These are phyloP conservation scores for Barbarea vulgaris DNA, from an alignment of 345 rosid genomes.

Conservation along the genomic window DNA sequence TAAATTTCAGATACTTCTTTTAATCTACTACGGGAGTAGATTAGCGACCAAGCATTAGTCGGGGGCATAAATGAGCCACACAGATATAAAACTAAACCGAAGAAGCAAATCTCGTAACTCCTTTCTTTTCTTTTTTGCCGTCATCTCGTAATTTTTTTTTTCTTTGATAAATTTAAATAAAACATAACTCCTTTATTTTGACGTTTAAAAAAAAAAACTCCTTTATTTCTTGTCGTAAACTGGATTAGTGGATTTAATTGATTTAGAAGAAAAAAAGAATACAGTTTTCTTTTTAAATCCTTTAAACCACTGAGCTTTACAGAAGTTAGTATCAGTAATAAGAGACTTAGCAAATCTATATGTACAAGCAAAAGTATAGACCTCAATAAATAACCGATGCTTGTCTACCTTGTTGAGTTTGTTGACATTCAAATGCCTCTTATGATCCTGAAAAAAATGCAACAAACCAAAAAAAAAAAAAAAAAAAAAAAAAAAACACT, in stretches of 20 bases:
- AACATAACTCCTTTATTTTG: neutral
- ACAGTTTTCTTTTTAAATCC: neutral
- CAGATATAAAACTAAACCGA: neutral
- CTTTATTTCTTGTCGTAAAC: neutral
- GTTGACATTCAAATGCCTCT: conserved; percentile 41
- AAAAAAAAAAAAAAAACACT: too few species aligned
- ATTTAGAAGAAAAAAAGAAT: neutral
- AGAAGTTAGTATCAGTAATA: conserved; percentile 16
- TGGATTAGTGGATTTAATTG: neutral
- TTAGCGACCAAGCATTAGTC: neutral
- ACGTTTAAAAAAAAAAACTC: neutral
- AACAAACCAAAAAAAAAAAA: conserved; percentile 2
- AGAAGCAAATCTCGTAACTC: conserved; percentile 7
- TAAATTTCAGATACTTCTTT: too few species aligned
- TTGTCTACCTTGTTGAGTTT: neutral
- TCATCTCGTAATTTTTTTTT: neutral
- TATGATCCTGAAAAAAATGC: conserved; percentile 51
- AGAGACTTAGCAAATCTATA: conserved; percentile 10
- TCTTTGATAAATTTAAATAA: too few species aligned
- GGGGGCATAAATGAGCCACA: conserved; percentile 5
- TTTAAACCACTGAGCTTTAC: conserved; percentile 29
- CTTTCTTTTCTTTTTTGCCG: neutral
- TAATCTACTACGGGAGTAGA: neutral
- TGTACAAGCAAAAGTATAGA: neutral
- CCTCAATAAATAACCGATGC: neutral